phyloP scores from a whole-genome alignment of 2,329 filamentous ascomycete species.

The Hortaea werneckii region DNA sequence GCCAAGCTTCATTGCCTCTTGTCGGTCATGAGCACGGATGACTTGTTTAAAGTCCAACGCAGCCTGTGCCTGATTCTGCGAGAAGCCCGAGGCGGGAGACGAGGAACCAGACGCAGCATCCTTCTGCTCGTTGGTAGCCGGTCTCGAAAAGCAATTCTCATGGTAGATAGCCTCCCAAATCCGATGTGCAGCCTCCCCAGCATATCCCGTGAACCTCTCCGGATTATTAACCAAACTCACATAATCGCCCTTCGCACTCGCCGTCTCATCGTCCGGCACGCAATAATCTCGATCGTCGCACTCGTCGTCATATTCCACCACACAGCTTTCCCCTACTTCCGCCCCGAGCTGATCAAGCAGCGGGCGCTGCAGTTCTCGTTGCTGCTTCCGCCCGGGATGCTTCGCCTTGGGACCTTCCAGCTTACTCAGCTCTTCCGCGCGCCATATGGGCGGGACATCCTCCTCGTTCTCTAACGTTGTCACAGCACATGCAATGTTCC shows the following conservation, averaged over 20 bases:
- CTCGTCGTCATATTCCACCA: constrained; percentile 94
- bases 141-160: constrained; percentile 79
- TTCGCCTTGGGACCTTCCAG: constrained; percentile 82
- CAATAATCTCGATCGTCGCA: constrained; percentile 97
- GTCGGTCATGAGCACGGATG: constrained; percentile 49
- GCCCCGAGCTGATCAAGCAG: constrained; percentile 76
- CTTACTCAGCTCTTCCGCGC: constrained; percentile 83
- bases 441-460: constrained; percentile 85
- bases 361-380: constrained; percentile 61
- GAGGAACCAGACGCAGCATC: constrained; percentile 13
- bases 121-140: constrained; percentile 19
- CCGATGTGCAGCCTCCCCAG: constrained; percentile 71
- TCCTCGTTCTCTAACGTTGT: constrained; percentile 92
- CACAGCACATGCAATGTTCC: constrained; percentile 92
- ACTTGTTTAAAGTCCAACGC: constrained; percentile 52
- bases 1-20: constrained; percentile 42
- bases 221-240: constrained; percentile 90
- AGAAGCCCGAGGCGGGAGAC: constrained; percentile 26
- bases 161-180: constrained; percentile 96
- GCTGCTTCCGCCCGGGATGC: constrained; percentile 69
- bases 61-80: constrained; percentile 40
- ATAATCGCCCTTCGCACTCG: constrained; percentile 82
- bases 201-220: constrained; percentile 90
- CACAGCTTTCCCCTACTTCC: constrained; percentile 84
- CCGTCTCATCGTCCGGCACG: constrained; percentile 86